Evolutionary conservation across 148 eudicot genomes (phyloP), one percentile per base, ranked within the genome.

Genomic region (Rhododendron mucronatum): DNA sequence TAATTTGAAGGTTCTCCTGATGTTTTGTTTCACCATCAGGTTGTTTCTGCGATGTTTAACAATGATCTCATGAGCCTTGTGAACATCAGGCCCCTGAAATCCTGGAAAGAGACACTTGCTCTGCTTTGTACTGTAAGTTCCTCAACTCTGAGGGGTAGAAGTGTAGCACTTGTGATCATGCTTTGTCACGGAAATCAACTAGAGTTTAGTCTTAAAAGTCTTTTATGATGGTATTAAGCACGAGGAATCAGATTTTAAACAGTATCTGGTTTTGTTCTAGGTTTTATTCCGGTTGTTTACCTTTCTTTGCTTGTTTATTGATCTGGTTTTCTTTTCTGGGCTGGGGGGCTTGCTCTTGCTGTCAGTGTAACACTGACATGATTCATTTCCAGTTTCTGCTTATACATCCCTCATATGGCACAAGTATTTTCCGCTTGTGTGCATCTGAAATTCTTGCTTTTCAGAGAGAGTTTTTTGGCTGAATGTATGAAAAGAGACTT

Each of bases 51-150:
- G 26, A 97, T 95, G 93, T 96, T 95, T 79, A 97, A 93, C 90
- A 95, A 93, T 90, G 99, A 97, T 80, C 93, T 95, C 67, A 88
- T 89, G 90, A 90, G 94, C 91, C 93, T 97, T 51, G 98, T 96
- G 63, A 94, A 93, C 86, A 88, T 91, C 78, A 93, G 99, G 90
- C 98, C 99, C 16, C 90, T 97, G 50, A 94, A 94, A 88, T 94
- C 92, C 75, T 95, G 99, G 99, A 95, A 95, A 90, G 99, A 97
- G 86, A 97, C 99, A 48, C 93, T 97, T 89, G 99, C 99, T 45
- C 95, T 95, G 79, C 92, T 97, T 90, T 97, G 99, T 87, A 93
- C 99, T 45, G 99, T 97, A 91, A 95, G 98, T 88, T 86, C 61
- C 84, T 67, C 67, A 21, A 47, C 67, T 5, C 23, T 3, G 74